These are phyloP conservation scores for Trifolium dubium DNA, from an alignment of 306 rosid species.

Conservation along the genomic window DNA sequence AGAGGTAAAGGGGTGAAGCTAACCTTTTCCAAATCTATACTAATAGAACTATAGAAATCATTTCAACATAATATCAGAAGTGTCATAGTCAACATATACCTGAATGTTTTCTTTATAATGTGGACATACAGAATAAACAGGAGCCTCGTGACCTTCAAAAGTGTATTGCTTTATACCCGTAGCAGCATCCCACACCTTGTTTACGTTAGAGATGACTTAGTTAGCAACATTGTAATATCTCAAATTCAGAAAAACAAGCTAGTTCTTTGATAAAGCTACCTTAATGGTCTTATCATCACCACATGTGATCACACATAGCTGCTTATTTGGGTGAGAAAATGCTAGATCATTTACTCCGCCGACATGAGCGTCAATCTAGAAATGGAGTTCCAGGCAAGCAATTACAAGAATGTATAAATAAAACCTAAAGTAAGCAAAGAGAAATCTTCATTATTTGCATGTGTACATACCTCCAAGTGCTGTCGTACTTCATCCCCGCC, in stretches of 20 bases:
- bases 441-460: slow-evolving; percentile 13
- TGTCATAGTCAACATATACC: slow-evolving; percentile 51
- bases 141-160: slow-evolving; percentile 97
- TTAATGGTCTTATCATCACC: slow-evolving; percentile 97
- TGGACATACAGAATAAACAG: slow-evolving; percentile 96
- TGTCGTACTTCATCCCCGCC: slow-evolving; percentile 76
- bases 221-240: slow-evolving; percentile 36
- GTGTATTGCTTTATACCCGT: slow-evolving; percentile 77
- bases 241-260: slow-evolving; percentile 37
- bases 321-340: slow-evolving; percentile 95
- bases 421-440: slow-evolving; percentile 33
- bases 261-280: slow-evolving; percentile 54
- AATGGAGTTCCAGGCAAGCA: slow-evolving; percentile 32
- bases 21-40: slow-evolving; percentile 14
- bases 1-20: slow-evolving; percentile 22
- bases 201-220: slow-evolving; percentile 41
- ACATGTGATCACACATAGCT: slow-evolving; percentile 93
- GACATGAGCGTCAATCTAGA: slow-evolving; percentile 92
- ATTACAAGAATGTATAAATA: slow-evolving; percentile 1
- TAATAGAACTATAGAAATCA: slow-evolving; percentile 22
- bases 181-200: slow-evolving; percentile 95
- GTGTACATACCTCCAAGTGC: slow-evolving; percentile 73
- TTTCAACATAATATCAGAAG: slow-evolving; percentile 6
- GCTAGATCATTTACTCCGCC: slow-evolving; percentile 99
- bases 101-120: slow-evolving; percentile 95